Evolutionary conservation across 257 asterid genomes (phyloP).

Genomic region (Capsicum pubescens): DNA sequence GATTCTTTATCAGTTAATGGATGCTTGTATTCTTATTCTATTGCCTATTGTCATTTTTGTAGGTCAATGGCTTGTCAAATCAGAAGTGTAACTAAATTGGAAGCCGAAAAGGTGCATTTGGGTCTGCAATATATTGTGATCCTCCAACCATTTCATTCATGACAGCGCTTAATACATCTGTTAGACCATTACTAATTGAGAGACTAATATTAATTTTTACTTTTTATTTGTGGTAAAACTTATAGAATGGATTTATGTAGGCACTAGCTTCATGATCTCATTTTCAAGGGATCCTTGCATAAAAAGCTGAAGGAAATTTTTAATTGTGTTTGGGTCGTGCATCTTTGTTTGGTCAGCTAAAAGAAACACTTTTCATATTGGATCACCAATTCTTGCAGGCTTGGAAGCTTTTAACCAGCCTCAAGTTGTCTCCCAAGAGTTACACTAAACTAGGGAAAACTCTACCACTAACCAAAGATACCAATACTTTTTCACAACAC

Average conservation of each 20-base stretch:
- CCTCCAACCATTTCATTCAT: constrained; percentile 19
- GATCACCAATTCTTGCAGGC: constrained; percentile 57
- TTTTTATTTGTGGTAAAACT: not conserved
- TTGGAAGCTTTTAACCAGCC: constrained; percentile 75
- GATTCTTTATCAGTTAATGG: not conserved
- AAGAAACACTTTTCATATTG: not conserved
- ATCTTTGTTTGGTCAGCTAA: not conserved
- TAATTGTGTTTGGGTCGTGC: not conserved
- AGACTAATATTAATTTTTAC: not conserved
- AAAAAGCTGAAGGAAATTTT: constrained; percentile 10
- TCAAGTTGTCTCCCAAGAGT: constrained; percentile 71
- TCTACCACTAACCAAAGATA: constrained; percentile 47
- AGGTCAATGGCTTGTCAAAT: constrained; percentile 64
- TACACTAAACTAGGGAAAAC: constrained; percentile 82
- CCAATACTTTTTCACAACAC: constrained; percentile 45
- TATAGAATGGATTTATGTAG: not conserved
- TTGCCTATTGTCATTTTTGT: constrained; percentile 34
- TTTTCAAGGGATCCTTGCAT: constrained; percentile 1
- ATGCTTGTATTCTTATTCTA: constrained; percentile 31
- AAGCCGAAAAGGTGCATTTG: constrained; percentile 71
- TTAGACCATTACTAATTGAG: not conserved
- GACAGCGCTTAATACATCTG: constrained; percentile 4
- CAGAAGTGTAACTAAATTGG: constrained; percentile 52
- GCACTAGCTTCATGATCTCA: not conserved
- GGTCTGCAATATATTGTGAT: not conserved